Evolutionary conservation across 2,329 filamentous ascomycete genomes (phyloP).

Genomic region (Myriosclerotinia curreyana): DNA sequence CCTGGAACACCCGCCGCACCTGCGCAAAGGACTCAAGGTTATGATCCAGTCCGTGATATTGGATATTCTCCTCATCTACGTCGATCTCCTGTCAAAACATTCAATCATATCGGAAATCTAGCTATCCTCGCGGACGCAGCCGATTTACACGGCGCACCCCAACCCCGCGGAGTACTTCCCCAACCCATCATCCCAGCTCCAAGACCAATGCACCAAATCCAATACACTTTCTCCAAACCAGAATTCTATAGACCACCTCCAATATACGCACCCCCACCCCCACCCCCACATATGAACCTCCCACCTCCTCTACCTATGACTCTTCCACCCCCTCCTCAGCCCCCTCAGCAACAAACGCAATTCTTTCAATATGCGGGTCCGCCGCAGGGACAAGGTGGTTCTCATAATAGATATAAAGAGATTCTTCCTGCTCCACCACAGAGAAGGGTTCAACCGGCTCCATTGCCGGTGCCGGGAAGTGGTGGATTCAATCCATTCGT

Average conservation of each 20-base stretch:
- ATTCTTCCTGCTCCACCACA: constrained; percentile 16
- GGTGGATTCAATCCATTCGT: constrained; percentile 8
- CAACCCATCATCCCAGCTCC: constrained; percentile 1
- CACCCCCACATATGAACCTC: constrained; percentile 12
- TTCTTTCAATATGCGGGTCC: constrained; percentile 17
- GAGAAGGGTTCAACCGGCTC: not conserved
- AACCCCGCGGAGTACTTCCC: not conserved
- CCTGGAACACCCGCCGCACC: constrained; percentile 23
- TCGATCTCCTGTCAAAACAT: constrained; percentile 14
- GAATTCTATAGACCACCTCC: constrained; percentile 11
- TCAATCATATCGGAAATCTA: constrained; percentile 2
- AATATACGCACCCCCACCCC: constrained; percentile 5
- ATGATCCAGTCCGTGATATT: constrained; percentile 32
- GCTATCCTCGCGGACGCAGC: constrained; percentile 19
- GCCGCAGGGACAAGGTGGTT: not conserved
- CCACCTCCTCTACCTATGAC: constrained; percentile 11
- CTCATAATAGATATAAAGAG: constrained; percentile 12
- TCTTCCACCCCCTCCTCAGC: constrained; percentile 12
- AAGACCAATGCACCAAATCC: constrained; percentile 1
- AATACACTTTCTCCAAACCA: constrained; percentile 8
- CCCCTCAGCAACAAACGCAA: constrained; percentile 8
- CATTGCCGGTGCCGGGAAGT: not conserved
- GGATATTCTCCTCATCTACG: constrained; percentile 20
- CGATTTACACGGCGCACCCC: not conserved
- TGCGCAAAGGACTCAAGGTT: constrained; percentile 25